Base-by-base conservation (phyloP, 2,329 filamentous ascomycete species). In the Colletotrichum sp. region DNA sequence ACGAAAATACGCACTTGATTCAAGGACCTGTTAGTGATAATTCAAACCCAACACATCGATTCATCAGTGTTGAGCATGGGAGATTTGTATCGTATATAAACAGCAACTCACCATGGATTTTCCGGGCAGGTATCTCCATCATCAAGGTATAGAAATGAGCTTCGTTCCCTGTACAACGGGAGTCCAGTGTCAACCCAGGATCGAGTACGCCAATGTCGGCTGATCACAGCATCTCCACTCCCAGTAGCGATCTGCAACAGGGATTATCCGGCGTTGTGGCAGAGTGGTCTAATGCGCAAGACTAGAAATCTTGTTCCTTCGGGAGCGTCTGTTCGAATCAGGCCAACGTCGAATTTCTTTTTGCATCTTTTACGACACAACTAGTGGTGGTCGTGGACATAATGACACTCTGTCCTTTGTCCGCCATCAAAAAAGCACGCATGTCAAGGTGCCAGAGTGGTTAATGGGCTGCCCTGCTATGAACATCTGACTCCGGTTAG, bases 371-470 rank as follows among this genome's bases (percentile, higher is more conserved):
- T 8, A 52, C n/a, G 2, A 52, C 44, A 21, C 2, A 21, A 24
- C 2, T 2, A 0, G 10, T 13, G 10, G n/a, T 0, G 0, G n/a
- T 21, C 6, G 6, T 52, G 10, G 6, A 5, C 10, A 52, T 52
- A 52, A 21, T 52, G 44, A 21, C 44, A 52, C 44, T 52, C n/a
- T 52, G n/a, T 2, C 44, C 44, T 52, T 8, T 13, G 10, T 13
- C n/a, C 3, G 2, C 10, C n/a, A 52, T 21, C 44, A 30, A 9
- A 26, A 30, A 6, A 59, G 26, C 55, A 59, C 12, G 3, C 13
- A 9, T n/a, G 63, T 65, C 63, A 65, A 65, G 63, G 63, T 65
- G 63, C 63, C 64, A 67, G 64, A 67, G 64, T 67, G 64, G 64
- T 67, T 67, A 67, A 67, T 67, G 64, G 39, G 64, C 64, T 52